A percentile compares a stretch with the other conserved stretches of the same genome.
Conservation (phyloP, 495 filamentous ascomycete species). For the Neurospora sp. region DNA sequence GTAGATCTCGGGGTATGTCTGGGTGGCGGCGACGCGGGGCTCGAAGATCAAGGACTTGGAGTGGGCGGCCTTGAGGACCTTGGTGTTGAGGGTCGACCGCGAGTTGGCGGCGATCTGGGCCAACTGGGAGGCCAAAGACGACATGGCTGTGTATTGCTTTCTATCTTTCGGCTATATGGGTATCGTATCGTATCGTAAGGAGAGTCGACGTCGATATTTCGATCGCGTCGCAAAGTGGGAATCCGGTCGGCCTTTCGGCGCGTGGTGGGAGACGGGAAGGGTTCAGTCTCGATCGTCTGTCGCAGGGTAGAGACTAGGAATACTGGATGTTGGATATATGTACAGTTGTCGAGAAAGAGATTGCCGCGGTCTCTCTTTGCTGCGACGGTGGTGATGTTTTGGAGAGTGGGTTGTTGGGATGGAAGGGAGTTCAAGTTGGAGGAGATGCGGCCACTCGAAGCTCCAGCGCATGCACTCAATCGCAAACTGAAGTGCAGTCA, state of each 20-base stretch:
- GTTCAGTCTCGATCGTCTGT: background rate
- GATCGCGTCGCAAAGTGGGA: background rate
- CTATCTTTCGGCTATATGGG: background rate
- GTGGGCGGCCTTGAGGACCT: conserved; percentile 79
- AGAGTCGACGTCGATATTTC: background rate
- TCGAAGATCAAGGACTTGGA: conserved; percentile 90
- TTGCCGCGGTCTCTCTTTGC: background rate
- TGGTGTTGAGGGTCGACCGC: conserved; percentile 72
- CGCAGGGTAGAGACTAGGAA: background rate
- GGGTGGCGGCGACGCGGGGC: conserved; percentile 63
- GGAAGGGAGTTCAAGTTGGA: background rate
- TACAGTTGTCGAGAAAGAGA: background rate
- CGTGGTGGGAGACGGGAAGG: background rate
- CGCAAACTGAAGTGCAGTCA: background rate
- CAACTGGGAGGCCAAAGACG: conserved; percentile 70
- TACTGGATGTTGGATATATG: background rate
- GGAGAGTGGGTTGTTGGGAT: background rate
- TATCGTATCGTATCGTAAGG: background rate
- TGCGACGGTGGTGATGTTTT: background rate
- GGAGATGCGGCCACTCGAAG: background rate
- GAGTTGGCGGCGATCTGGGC: conserved; percentile 70
- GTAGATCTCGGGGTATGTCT: conserved; percentile 83
- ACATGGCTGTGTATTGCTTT: conserved; percentile 22
- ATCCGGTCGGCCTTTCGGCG: background rate
- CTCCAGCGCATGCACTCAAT: background rate